Conservation (phyloP, 345 rosid species). For the Syzygium grande region DNA sequence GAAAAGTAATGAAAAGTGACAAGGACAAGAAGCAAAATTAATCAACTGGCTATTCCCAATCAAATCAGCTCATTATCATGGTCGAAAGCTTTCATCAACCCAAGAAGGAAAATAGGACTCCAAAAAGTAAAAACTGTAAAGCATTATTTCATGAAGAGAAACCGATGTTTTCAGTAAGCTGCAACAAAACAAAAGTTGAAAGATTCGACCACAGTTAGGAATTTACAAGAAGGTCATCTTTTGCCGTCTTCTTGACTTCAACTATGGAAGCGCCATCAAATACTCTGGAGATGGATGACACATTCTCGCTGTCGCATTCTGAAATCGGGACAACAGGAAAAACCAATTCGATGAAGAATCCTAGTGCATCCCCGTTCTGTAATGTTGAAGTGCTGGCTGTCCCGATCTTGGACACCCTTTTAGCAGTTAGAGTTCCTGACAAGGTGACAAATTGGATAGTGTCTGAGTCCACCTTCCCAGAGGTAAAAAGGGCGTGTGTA, state of each 20-base stretch:
- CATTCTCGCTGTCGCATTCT: constrained; percentile 27
- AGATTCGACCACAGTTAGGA: not conserved
- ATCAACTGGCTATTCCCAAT: not conserved
- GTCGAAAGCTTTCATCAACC: not conserved
- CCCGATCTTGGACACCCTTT: constrained; percentile 22
- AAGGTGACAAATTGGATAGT: constrained; percentile 55
- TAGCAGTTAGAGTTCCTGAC: constrained; percentile 66
- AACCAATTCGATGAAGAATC: constrained; percentile 38
- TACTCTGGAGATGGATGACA: constrained; percentile 30
- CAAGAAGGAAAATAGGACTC: not conserved
- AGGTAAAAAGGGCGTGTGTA: constrained; percentile 53
- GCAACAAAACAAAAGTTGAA: not conserved
- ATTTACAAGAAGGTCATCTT: constrained; percentile 43
- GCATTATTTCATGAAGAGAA: not conserved
- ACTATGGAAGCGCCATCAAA: constrained; percentile 36
- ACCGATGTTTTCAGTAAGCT: not conserved
- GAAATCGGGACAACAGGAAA: constrained; percentile 32
- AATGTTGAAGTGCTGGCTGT: not conserved
- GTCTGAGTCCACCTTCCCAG: constrained; percentile 36
- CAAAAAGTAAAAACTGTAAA: not conserved
- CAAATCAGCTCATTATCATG: not conserved
- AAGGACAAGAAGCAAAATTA: not conserved
- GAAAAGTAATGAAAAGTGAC: not conserved
- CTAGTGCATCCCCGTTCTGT: constrained; percentile 20
- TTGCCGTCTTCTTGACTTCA: constrained; percentile 43